phyloP scores from a whole-genome alignment of 768 basidiomycete species.

The Kwoniella mangroviensis region DNA sequence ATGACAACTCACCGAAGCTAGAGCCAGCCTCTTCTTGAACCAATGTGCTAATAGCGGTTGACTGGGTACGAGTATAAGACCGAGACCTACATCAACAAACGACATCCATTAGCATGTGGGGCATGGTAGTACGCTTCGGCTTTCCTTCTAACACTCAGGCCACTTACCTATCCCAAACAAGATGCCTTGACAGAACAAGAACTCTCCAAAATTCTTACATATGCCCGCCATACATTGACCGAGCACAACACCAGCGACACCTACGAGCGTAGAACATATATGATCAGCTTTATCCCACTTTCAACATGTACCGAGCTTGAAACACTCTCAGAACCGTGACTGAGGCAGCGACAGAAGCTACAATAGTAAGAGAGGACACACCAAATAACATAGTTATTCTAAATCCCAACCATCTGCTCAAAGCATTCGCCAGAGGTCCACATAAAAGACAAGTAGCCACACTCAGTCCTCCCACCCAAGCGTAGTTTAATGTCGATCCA shows the following conservation, averaged over 20 bases:
- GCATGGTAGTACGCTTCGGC: too few species aligned
- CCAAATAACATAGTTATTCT: constrained; percentile 44
- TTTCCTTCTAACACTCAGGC: too few species aligned
- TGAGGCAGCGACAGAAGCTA: too few species aligned
- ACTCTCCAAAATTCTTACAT: constrained; percentile 35
- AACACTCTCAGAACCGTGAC: too few species aligned
- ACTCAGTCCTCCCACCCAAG: constrained; percentile 47
- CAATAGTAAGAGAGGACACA: constrained; percentile 30
- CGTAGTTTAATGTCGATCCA: constrained; percentile 39
- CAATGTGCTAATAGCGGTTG: constrained; percentile 48
- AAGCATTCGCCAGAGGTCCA: constrained; percentile 39
- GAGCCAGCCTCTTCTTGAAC: constrained; percentile 41
- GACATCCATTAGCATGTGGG: not conserved
- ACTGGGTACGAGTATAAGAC: constrained; percentile 31
- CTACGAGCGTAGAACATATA: constrained; percentile 5
- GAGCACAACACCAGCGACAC: constrained; percentile 28
- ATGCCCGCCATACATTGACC: constrained; percentile 49
- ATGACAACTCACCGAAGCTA: constrained; percentile 30
- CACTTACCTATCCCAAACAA: constrained; percentile 40
- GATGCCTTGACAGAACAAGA: constrained; percentile 46
- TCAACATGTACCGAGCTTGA: too few species aligned
- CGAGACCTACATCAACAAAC: constrained; percentile 12
- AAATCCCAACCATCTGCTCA: constrained; percentile 24
- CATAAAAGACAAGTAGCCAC: constrained; percentile 33
- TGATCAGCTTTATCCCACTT: constrained; percentile 1